Evolutionary conservation across 2,329 filamentous ascomycete genomes (phyloP).

Genomic region (Daldinia sp.): DNA sequence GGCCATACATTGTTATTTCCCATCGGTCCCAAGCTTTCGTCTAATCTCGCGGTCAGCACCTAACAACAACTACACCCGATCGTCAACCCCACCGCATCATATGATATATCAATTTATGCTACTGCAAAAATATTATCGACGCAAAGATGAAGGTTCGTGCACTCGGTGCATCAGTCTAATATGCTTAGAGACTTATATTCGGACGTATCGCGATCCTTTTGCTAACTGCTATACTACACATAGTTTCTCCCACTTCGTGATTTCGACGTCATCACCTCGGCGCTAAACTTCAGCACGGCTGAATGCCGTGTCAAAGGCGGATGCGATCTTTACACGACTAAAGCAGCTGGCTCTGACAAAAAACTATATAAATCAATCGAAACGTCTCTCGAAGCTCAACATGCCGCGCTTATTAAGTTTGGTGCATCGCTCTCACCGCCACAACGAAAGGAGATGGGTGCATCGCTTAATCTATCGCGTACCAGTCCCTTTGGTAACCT

Average conservation of each 20-base stretch:
- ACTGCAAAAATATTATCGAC: slow-evolving; percentile 23
- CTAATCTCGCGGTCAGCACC: background rate
- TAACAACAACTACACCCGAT: background rate
- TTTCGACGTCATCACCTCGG: slow-evolving; percentile 89
- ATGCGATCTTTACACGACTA: slow-evolving; percentile 97
- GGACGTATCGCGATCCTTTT: background rate
- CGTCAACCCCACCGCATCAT: slow-evolving; percentile 5
- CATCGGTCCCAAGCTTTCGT: background rate
- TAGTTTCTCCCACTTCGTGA: slow-evolving; percentile 92
- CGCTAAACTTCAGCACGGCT: slow-evolving; percentile 93
- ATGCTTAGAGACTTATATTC: background rate
- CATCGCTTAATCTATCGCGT: slow-evolving; percentile 77
- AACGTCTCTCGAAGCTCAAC: slow-evolving; percentile 86
- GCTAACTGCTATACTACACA: slow-evolving; percentile 7
- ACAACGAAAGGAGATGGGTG: slow-evolving; percentile 74
- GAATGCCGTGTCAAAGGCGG: slow-evolving; percentile 92
- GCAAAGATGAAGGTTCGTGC: slow-evolving; percentile 45
- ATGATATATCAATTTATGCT: slow-evolving; percentile 17
- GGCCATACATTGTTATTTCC: background rate
- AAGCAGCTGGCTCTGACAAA: slow-evolving; percentile 93
- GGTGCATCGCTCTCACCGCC: slow-evolving; percentile 89
- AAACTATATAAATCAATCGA: slow-evolving; percentile 98
- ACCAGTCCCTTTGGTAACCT: slow-evolving; percentile 92
- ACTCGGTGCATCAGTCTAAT: background rate
- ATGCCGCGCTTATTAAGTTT: slow-evolving; percentile 85